Conservation (phyloP, 352 stramenopile species). For the Pseudoperonospora humuli region DNA sequence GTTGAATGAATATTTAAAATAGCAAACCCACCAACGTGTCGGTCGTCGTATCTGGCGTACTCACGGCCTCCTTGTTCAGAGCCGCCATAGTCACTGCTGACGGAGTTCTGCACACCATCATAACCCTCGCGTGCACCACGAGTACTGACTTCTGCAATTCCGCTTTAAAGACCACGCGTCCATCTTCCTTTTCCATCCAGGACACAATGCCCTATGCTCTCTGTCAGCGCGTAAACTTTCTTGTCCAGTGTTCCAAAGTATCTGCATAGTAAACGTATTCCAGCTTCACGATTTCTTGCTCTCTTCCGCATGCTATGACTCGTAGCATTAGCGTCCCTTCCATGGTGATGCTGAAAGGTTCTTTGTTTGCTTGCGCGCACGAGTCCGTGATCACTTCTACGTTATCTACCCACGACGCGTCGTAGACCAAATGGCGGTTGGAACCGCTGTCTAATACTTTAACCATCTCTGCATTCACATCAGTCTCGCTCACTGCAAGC, state of each 20-base stretch:
- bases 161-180: neutral
- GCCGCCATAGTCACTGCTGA: conserved; percentile 2
- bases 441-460: conserved; percentile 1
- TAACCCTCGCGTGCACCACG: neutral
- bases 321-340: neutral
- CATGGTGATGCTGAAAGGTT: neutral
- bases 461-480: neutral
- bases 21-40: no score
- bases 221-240: neutral
- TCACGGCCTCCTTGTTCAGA: neutral
- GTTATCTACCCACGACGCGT: neutral
- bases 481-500: neutral
- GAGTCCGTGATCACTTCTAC: neutral
- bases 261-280: no score
- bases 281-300: no score
- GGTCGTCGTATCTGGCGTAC: no score
- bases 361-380: neutral
- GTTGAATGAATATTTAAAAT: no score
- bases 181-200: neutral
- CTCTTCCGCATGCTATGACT: no score
- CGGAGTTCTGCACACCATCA: neutral
- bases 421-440: neutral
- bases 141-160: neutral
- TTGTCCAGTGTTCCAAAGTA: conserved; percentile 1
- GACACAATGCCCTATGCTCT: neutral